A percentile compares a stretch with the other conserved stretches of the same genome.
These are phyloP conservation scores for Cladophialophora yegresii DNA, from an alignment of 2,329 filamentous ascomycete genomes.

Conservation along the genomic window DNA sequence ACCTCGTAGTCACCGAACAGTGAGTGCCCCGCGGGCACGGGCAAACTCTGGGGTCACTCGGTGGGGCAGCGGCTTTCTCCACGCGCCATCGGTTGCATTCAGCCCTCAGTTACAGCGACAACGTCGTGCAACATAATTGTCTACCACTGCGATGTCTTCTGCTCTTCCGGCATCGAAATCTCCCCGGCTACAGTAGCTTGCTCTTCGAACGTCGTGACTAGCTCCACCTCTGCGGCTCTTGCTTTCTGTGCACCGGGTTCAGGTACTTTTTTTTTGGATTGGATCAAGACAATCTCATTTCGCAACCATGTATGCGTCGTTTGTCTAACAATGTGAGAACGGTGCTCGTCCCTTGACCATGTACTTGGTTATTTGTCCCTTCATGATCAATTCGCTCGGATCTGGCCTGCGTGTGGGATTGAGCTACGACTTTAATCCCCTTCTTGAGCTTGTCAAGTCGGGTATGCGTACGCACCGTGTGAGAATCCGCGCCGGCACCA, in stretches of 20 bases:
- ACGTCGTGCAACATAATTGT: no score
- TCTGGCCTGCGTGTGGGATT: not conserved
- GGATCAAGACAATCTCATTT: no score
- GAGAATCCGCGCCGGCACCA: not conserved
- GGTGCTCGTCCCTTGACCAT: no score
- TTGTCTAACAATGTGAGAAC: not conserved
- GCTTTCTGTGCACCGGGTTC: no score
- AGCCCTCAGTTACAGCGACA: not conserved
- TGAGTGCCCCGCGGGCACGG: not conserved
- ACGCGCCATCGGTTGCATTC: not conserved
- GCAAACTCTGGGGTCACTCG: not conserved
- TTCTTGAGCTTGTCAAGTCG: not conserved
- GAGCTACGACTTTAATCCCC: not conserved
- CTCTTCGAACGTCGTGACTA: not conserved
- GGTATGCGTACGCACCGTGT: not conserved
- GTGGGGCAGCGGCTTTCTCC: not conserved
- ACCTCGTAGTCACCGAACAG: no score
- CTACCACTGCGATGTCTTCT: no score
- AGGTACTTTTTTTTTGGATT: no score
- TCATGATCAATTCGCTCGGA: not conserved
- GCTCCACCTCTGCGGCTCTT: not conserved
- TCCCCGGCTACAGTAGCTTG: not conserved
- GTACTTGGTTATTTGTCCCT: not conserved
- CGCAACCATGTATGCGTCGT: not conserved
- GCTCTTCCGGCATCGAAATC: not conserved